Base-by-base conservation (phyloP, 257 asterid genomes). In the Petunia secreta region DNA sequence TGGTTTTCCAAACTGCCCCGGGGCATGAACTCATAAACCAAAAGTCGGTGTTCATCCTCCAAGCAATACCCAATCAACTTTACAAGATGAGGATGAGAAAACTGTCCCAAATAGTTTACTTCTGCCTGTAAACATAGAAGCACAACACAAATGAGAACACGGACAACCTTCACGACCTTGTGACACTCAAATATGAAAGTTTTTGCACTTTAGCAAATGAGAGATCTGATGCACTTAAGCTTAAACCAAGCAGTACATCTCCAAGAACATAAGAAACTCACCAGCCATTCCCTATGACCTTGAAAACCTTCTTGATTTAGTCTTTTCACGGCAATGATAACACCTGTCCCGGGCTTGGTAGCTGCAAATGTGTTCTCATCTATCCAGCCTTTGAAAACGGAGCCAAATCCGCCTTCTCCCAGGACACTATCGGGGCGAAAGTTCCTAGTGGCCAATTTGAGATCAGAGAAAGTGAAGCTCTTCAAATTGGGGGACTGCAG, bases 211-310 rank as follows among this genome's bases (percentile, higher is more conserved):
- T 16, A 46, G 46, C 57, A 43, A 16, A 71, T 34, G 60, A 58
- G 43, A 58, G 34, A 55, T 57, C 38, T 52, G n/a, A 41, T 16
- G 8, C 58, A 77, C 10, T 59, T 16, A 39, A 36, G 79, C 38
- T 52, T 53, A 3, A 54, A 54, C 6, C 2, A 39, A 3, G 16
- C 39, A 3, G 1, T 15, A 44, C 36, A 68, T 25, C 15, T 34
- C 63, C 63, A 38, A 38, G 40, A n/a, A 40, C 37, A 52, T 7
- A 64, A 80, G 62, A 78, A 77, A 83, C 94, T 91, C 81, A 94
- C 98, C 92, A 94, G 83, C 98, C 98, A 94, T 83, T 93, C 98
- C 63, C 87, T 75, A 77, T 93, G 98, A 54, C 98, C 97, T 78
- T 95, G 98, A 80, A 76, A 86, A 60, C 97, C 88, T 67, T 91